Conservation (phyloP, 345 rosid genomes). For the Arabidopsis suecica region DNA sequence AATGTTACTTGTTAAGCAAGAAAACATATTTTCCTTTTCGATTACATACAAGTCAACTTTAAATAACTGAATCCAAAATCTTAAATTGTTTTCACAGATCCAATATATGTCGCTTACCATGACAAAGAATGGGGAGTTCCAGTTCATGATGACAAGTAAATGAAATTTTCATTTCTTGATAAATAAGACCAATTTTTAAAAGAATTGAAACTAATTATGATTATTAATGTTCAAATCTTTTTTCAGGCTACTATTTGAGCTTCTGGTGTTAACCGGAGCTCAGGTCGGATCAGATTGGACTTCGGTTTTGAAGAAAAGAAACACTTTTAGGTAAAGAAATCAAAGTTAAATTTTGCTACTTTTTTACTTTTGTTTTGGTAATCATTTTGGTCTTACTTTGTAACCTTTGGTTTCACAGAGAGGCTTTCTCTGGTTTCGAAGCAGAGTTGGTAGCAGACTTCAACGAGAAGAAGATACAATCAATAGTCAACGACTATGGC, state of each 20-base stretch:
- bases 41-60: background rate
- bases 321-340: slow-evolving; percentile 53
- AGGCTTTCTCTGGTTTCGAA: slow-evolving; percentile 65
- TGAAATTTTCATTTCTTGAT: background rate
- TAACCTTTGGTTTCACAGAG: slow-evolving; percentile 48
- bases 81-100: slow-evolving; percentile 51
- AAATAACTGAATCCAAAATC: slow-evolving; percentile 1
- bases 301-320: slow-evolving; percentile 70
- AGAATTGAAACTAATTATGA: background rate
- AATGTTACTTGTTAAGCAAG: slow-evolving; percentile 39
- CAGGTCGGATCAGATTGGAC: slow-evolving; percentile 86
- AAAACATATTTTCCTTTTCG: background rate
- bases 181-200: background rate
- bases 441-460: slow-evolving; percentile 56
- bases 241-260: slow-evolving; percentile 65
- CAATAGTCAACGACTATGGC: slow-evolving; percentile 54
- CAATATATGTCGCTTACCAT: slow-evolving; percentile 71
- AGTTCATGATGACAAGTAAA: slow-evolving; percentile 70
- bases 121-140: slow-evolving; percentile 90
- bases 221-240: background rate
- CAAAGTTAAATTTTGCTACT: background rate
- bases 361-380: background rate
- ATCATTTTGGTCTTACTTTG: background rate
- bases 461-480: slow-evolving; percentile 56
- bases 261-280: slow-evolving; percentile 68